These are phyloP conservation scores for Chaetomium olivaceum DNA, from an alignment of 2,329 filamentous ascomycete species.

Conservation along the genomic window DNA sequence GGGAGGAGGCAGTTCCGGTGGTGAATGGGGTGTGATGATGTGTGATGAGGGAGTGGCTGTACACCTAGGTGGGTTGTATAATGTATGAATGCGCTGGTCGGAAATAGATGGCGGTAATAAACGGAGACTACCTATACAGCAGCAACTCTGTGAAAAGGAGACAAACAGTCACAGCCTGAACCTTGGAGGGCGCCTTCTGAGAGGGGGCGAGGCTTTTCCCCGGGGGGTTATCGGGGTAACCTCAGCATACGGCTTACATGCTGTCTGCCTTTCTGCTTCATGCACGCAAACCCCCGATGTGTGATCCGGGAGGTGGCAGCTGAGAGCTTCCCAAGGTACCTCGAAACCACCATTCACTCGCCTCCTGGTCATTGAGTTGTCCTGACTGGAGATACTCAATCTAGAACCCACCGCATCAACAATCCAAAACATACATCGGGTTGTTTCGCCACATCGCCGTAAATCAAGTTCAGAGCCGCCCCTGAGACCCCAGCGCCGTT, in stretches of 20 bases:
- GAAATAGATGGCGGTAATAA: background rate
- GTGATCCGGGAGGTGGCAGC: background rate
- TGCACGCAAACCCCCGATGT: background rate
- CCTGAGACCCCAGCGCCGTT: background rate
- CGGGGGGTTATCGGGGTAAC: background rate
- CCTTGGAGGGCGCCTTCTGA: too few relatives aligned
- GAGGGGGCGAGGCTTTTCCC: background rate
- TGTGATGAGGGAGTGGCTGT: background rate
- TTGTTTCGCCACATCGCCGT: background rate
- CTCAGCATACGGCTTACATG: background rate
- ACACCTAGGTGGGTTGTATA: background rate
- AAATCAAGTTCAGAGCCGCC: background rate
- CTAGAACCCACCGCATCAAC: background rate
- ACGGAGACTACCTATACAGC: background rate
- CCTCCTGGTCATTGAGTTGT: background rate
- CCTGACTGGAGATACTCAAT: background rate
- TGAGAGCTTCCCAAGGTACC: background rate
- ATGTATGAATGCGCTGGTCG: background rate
- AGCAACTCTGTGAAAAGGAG: too few relatives aligned
- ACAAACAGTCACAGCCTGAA: background rate
- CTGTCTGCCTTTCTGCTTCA: background rate
- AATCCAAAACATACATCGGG: background rate
- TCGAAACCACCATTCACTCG: background rate
- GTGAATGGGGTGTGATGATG: conserved; percentile 46
- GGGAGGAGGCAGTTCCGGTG: conserved; percentile 4